Evolutionary conservation across 2,329 filamentous ascomycete species (phyloP).

Genomic region (Aspergillus puulaauensis): DNA sequence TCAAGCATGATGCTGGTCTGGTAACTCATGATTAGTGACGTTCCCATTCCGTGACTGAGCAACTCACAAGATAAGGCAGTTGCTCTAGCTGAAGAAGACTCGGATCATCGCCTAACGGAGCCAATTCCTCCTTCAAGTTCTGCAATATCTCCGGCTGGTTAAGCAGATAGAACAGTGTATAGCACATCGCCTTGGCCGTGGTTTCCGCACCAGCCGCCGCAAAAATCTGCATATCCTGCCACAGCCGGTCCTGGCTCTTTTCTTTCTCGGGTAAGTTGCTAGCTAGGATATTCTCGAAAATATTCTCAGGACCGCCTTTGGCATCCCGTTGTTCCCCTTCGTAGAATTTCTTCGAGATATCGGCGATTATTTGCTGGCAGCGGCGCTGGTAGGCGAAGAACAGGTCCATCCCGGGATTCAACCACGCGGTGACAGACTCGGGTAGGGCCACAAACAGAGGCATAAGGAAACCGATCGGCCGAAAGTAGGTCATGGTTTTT

Average conservation of each 20-base stretch:
- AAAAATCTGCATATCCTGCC: constrained; percentile 31
- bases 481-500: constrained; percentile 20
- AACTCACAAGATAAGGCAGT: constrained; percentile 29
- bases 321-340: constrained; percentile 1
- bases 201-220: constrained; percentile 35
- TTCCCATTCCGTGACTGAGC: background rate
- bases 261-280: constrained; percentile 30
- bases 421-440: constrained; percentile 14
- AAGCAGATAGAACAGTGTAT: constrained; percentile 22
- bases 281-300: constrained; percentile 33
- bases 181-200: constrained; percentile 27
- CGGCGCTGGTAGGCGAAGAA: constrained; percentile 21
- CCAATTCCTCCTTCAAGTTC: constrained; percentile 21
- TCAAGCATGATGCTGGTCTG: constrained; percentile 30
- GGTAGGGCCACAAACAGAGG: constrained; percentile 22
- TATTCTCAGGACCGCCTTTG: constrained; percentile 13
- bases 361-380: constrained; percentile 13
- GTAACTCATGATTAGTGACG: background rate
- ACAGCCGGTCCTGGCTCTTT: constrained; percentile 34
- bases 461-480: constrained; percentile 23
- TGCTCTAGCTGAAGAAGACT: constrained; percentile 27
- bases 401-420: constrained; percentile 23
- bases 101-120: constrained; percentile 11
- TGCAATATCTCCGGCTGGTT: constrained; percentile 17
- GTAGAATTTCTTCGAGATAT: constrained; percentile 11